Evolutionary conservation across 495 filamentous ascomycete species (phyloP), one percentile per base, ranked within the genome.

Genomic region (Evernia prunastri): DNA sequence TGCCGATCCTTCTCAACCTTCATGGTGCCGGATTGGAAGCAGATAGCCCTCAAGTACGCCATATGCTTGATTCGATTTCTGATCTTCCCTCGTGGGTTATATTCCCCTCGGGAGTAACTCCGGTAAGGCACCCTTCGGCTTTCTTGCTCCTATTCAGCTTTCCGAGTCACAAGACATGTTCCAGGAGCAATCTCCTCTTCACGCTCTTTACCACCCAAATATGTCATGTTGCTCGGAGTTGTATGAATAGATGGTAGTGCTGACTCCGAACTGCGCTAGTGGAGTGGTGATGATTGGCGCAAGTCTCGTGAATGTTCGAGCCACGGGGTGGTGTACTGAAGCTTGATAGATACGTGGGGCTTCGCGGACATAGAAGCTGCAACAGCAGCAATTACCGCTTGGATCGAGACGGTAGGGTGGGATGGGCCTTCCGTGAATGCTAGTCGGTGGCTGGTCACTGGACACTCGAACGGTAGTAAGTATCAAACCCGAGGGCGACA

Each of bases 241-340:
- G n/a, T n/a, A n/a, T n/a, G n/a, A n/a, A n/a, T n/a, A n/a, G n/a
- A n/a, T n/a, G n/a, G n/a, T n/a, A n/a, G n/a, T n/a, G 42, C 42
- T 45, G 20, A 45, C 7, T 23, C 42, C 42, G 18, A 45, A 23
- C n/a, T 23, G 20, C 23, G 42, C 42, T n/a, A 20, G 6, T 87
- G 84, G 84, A 82, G 81, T 67, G 79, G 80, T 43, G 84, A 86
- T 71, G 84, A 87, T 69, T 86, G 84, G 84, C 84, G 81, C 81
- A 74, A 73, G 66, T 29, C 12, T 20, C 35, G 11, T 23, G 8
- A 61, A 25, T 31, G 20, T 57, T 49, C 15, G 18, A 25, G 12
- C 12, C 0, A 33, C 12, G 9, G 15, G 23, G 17, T 58, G 12
- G 9, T 33, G 18, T 56, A 58, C 68, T 75, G 29, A 72, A 56